phyloP scores from a whole-genome alignment of 2,329 filamentous ascomycete genomes.

The Paraphaeosphaeria sporulosa region DNA sequence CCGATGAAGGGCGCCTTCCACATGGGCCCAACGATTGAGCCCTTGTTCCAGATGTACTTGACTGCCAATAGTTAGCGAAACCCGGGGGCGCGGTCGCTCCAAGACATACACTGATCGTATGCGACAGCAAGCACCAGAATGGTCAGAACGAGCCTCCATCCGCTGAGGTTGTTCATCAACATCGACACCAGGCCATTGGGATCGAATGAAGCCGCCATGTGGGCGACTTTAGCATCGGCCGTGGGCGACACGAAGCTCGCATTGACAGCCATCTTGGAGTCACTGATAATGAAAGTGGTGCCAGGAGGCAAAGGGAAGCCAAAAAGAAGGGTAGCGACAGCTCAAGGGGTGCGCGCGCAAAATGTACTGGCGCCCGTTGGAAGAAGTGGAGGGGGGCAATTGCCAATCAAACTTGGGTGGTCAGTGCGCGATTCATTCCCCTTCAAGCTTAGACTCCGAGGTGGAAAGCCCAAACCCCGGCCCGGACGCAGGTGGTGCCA shows the following conservation, averaged over 20 bases:
- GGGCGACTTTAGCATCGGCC: slow-evolving; percentile 47
- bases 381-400: slow-evolving; percentile 10
- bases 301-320: background rate
- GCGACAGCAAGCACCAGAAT: slow-evolving; percentile 75
- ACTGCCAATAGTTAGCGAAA: slow-evolving; percentile 57
- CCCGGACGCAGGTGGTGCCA: slow-evolving; percentile 4
- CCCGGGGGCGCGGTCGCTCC: slow-evolving; percentile 2
- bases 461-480: background rate
- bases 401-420: slow-evolving; percentile 10
- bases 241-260: slow-evolving; percentile 50
- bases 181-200: slow-evolving; percentile 40
- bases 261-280: slow-evolving; percentile 43
- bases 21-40: slow-evolving; percentile 55
- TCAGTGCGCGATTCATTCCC: background rate
- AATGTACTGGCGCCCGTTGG: slow-evolving; percentile 5
- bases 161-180: slow-evolving; percentile 40
- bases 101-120: slow-evolving; percentile 86
- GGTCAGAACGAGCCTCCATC: slow-evolving; percentile 59
- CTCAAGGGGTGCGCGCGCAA: slow-evolving; percentile 8
- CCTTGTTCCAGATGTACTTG: slow-evolving; percentile 57
- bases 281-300: background rate
- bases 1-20: slow-evolving; percentile 69
- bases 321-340: slow-evolving; percentile 4
- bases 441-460: slow-evolving; percentile 7
- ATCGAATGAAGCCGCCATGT: slow-evolving; percentile 40